A percentile compares a stretch with the other conserved stretches of the same genome.
Conservation (phyloP, 805 yeast species). For the Sugiyamaella qingdaonensis region DNA sequence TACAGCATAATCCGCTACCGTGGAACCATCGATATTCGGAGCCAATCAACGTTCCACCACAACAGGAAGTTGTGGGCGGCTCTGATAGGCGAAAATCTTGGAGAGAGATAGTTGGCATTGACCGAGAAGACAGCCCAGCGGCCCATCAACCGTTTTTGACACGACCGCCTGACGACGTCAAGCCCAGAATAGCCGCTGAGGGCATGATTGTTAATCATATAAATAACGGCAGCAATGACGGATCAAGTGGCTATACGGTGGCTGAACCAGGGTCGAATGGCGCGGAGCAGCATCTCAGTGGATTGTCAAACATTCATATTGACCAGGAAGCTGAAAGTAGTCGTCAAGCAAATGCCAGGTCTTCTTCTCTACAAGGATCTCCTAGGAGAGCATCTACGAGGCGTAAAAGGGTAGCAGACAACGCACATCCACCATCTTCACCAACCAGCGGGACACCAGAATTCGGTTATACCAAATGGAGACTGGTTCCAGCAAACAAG, state of each 20-base stretch:
- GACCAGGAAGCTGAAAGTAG: no score
- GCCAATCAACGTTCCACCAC: neutral
- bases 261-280: no score
- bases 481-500: neutral
- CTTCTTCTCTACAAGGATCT: no score
- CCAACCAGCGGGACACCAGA: neutral
- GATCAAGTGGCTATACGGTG: no score
- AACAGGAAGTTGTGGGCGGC: neutral
- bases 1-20: no score
- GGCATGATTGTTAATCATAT: no score
- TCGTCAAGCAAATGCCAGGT: no score
- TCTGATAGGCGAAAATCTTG: constrained; percentile 4
- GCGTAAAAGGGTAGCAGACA: neutral
- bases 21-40: neutral
- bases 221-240: no score
- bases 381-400: neutral
- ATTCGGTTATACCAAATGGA: neutral
- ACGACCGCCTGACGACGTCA: neutral
- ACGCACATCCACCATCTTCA: neutral
- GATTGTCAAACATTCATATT: no score
- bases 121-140: neutral
- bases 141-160: neutral
- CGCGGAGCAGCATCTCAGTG: no score
- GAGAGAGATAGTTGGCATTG: neutral
- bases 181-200: no score